A percentile compares a stretch with the other conserved stretches of the same genome.
Conservation (phyloP, 2,329 filamentous ascomycete species). For the Annulohypoxylon truncatum region DNA sequence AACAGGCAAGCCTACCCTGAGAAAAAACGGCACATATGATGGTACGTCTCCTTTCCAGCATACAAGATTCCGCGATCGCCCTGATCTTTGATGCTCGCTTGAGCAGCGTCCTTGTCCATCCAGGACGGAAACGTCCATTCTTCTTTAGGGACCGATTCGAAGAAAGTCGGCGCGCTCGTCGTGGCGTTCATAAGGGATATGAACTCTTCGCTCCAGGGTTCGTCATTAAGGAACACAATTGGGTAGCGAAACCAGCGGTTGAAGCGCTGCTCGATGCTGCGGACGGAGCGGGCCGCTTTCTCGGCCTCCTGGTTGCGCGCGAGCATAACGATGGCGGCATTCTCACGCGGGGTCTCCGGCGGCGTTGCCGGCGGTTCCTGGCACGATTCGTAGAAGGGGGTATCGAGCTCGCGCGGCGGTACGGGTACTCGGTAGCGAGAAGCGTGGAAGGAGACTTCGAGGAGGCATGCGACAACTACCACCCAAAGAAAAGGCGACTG, state of each 20-base stretch:
- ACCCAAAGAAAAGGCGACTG: constrained; percentile 47
- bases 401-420: constrained; percentile 44
- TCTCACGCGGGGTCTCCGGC: constrained; percentile 51
- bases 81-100: constrained; percentile 50
- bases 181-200: constrained; percentile 48
- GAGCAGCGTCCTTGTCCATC: constrained; percentile 49
- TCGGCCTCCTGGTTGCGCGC: constrained; percentile 58
- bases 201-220: constrained; percentile 55
- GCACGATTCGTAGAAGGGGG: constrained; percentile 45
- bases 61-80: constrained; percentile 53
- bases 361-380: constrained; percentile 41
- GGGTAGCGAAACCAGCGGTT: constrained; percentile 62
- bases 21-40: constrained; percentile 58
- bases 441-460: constrained; percentile 42
- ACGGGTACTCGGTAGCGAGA: constrained; percentile 43
- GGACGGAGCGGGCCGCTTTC: constrained; percentile 54
- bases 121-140: constrained; percentile 57
- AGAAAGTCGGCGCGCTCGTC: constrained; percentile 53
- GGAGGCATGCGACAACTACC: constrained; percentile 39
- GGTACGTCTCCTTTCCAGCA: constrained; percentile 56
- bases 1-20: constrained; percentile 53
- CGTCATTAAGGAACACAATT: constrained; percentile 60
- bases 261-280: constrained; percentile 58
- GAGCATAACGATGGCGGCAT: constrained; percentile 60
- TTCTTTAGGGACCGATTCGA: constrained; percentile 55